Evolutionary conservation across 2,329 filamentous ascomycete genomes (phyloP).

Genomic region (Xylariaceae sp.): DNA sequence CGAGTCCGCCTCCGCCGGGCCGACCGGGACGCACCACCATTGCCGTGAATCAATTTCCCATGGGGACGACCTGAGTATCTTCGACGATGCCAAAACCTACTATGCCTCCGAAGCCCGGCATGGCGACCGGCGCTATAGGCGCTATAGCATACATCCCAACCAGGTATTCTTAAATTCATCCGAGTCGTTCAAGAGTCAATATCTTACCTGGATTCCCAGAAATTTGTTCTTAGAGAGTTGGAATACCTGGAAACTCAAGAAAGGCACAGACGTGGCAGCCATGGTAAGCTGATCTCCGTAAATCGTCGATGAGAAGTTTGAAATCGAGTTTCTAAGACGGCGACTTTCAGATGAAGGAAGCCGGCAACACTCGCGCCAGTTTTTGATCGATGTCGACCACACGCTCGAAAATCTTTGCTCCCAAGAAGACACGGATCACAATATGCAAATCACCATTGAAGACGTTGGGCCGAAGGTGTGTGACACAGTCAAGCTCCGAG

Average conservation of each 20-base stretch:
- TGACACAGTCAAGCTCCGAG: neutral
- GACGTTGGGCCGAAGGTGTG: slow-evolving; percentile 80
- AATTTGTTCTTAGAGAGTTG: slow-evolving; percentile 48
- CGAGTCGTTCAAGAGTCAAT: neutral
- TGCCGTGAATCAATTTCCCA: slow-evolving; percentile 26
- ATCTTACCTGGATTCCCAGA: slow-evolving; percentile 38
- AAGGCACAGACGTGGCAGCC: slow-evolving; percentile 54
- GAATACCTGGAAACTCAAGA: slow-evolving; percentile 47
- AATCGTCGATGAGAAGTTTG: neutral
- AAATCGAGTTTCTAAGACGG: neutral
- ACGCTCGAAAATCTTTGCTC: slow-evolving; percentile 73
- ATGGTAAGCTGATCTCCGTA: slow-evolving; percentile 39
- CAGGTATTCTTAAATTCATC: slow-evolving; percentile 37
- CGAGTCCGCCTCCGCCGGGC: slow-evolving; percentile 1
- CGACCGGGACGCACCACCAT: slow-evolving; percentile 16
- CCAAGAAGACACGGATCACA: slow-evolving; percentile 88
- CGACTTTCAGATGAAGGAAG: slow-evolving; percentile 61
- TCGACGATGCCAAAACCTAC: slow-evolving; percentile 54
- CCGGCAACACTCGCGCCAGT: slow-evolving; percentile 62
- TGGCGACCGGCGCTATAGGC: slow-evolving; percentile 42
- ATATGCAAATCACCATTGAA: slow-evolving; percentile 97
- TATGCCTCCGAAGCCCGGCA: slow-evolving; percentile 53
- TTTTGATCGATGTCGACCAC: slow-evolving; percentile 78
- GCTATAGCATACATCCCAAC: slow-evolving; percentile 50
- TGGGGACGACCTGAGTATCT: slow-evolving; percentile 45